phyloP scores from a whole-genome alignment of 129 eudicot genomes.

The carrot (Daucus carota) region DNA sequence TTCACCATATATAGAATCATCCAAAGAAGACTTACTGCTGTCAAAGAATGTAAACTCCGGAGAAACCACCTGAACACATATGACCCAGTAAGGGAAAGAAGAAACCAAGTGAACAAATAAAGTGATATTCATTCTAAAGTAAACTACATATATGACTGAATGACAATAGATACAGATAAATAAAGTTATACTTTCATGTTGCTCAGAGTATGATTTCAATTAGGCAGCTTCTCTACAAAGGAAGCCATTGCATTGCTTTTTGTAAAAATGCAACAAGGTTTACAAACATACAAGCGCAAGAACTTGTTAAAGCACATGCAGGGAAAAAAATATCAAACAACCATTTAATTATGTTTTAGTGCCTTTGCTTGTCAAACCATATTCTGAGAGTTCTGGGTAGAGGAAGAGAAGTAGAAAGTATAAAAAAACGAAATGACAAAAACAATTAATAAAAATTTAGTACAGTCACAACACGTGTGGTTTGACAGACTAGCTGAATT shows the following conservation, averaged over 20 bases:
- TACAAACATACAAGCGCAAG: background rate
- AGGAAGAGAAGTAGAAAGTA: background rate
- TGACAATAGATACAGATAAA: background rate
- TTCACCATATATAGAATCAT: constrained; percentile 72
- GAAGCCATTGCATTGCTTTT: background rate
- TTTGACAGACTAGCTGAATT: background rate
- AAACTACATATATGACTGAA: background rate
- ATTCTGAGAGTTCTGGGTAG: background rate
- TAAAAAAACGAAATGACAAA: background rate
- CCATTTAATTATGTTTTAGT: background rate
- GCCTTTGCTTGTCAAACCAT: background rate
- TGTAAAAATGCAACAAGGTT: background rate
- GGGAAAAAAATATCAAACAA: background rate
- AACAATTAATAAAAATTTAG: background rate
- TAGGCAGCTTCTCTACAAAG: background rate
- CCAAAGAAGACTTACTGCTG: constrained; percentile 82
- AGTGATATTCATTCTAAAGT: background rate
- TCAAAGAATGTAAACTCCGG: constrained; percentile 95
- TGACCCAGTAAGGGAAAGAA: background rate
- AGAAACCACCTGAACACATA: constrained; percentile 64
- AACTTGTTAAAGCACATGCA: background rate
- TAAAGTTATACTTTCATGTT: background rate
- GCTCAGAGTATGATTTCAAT: background rate
- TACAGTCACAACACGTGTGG: background rate
- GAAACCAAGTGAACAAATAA: background rate